Conservation (phyloP, 345 rosid genomes). For the Hevea brasiliensis region DNA sequence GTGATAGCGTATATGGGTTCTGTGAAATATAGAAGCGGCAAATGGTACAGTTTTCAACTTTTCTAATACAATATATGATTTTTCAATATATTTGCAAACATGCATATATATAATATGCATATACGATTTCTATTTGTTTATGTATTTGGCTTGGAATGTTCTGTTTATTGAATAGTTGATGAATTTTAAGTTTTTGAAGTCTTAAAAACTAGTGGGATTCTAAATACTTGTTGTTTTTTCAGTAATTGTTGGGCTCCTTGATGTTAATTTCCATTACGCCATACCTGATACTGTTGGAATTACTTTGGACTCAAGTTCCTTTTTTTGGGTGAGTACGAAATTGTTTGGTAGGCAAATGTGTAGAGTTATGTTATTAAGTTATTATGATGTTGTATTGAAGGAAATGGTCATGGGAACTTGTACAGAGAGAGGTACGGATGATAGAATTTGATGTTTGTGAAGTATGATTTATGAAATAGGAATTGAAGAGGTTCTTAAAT, state of each 20-base stretch:
- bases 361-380: not conserved
- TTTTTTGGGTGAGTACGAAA: not conserved
- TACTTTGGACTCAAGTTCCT: not conserved
- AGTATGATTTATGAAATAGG: constrained; percentile 3
- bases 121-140: not conserved
- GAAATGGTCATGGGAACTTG: not conserved
- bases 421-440: not conserved
- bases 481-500: not conserved
- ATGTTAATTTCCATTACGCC: not conserved
- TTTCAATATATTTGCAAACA: not conserved
- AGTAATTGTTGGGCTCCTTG: not conserved
- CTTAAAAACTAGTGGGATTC: not conserved
- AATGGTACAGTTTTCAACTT: constrained; percentile 29
- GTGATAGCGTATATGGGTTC: constrained; percentile 19
- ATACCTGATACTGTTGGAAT: not conserved
- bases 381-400: not conserved
- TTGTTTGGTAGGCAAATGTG: not conserved
- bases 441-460: not conserved
- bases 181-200: not conserved
- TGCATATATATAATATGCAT: not conserved
- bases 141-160: not conserved
- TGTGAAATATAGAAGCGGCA: constrained; percentile 30
- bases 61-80: not conserved
- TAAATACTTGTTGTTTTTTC: not conserved
- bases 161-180: not conserved